phyloP scores from a whole-genome alignment of 768 basidiomycete genomes.

The Gymnopilus junonius region DNA sequence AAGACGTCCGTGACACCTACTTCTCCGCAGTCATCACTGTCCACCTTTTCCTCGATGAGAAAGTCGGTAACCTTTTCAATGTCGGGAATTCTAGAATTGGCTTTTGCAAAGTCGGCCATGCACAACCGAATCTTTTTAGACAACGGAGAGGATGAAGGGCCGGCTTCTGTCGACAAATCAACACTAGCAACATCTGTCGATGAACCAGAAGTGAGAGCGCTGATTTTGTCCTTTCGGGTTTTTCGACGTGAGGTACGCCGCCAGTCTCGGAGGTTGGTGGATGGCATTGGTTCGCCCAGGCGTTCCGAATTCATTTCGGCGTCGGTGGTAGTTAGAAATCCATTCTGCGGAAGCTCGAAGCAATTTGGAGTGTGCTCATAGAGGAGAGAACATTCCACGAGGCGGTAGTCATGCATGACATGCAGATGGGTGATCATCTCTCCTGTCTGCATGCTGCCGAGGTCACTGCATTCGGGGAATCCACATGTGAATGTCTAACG shows the following conservation, averaged over 20 bases:
- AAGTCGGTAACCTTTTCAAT: too few relatives aligned
- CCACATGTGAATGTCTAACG: background rate
- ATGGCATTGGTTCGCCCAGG: background rate
- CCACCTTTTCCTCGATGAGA: too few relatives aligned
- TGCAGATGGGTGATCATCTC: slow-evolving; percentile 1
- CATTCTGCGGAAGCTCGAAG: background rate
- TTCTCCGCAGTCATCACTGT: too few relatives aligned
- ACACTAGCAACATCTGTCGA: too few relatives aligned
- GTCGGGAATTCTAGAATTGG: too few relatives aligned
- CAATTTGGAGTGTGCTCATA: background rate
- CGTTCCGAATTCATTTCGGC: background rate
- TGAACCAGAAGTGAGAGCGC: background rate
- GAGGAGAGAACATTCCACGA: background rate
- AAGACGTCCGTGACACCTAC: too few relatives aligned
- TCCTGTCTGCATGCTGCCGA: background rate
- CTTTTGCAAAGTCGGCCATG: too few relatives aligned
- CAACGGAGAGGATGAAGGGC: too few relatives aligned
- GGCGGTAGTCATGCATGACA: background rate
- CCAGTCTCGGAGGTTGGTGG: background rate
- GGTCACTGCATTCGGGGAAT: background rate
- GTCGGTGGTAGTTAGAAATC: background rate
- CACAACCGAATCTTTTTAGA: too few relatives aligned
- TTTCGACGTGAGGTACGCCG: background rate
- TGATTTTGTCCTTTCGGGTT: background rate
- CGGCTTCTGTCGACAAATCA: too few relatives aligned